Percentiles rank a stretch among this genome's conserved stretches.
phyloP scores from a whole-genome alignment of 108 stramenopile species.

The Cyclotella cryptica region DNA sequence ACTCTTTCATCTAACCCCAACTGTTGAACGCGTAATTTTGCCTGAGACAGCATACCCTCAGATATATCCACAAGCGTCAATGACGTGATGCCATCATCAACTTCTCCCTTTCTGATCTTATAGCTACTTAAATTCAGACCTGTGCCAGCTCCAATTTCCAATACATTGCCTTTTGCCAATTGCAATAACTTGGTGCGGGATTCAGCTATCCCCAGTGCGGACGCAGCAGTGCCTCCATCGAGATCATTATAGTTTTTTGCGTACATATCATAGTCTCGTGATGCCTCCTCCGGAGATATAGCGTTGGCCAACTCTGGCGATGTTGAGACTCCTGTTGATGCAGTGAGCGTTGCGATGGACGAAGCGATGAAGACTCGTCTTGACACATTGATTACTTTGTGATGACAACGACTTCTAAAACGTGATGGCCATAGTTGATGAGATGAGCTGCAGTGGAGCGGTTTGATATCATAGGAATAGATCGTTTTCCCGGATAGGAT shows the following conservation, averaged over 20 bases:
- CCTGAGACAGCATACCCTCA: constrained; percentile 78
- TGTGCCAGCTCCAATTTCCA: constrained; percentile 90
- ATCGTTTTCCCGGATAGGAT: too few species aligned
- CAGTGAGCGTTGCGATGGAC: constrained; percentile 1
- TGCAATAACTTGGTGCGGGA: constrained; percentile 66
- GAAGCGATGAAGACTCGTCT: constrained; percentile 9
- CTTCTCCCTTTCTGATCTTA: constrained; percentile 26
- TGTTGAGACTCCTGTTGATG: not conserved
- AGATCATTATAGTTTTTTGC: constrained; percentile 79
- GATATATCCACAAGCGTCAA: constrained; percentile 83
- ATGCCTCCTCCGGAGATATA: constrained; percentile 71
- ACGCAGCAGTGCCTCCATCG: constrained; percentile 77
- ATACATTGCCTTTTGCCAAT: constrained; percentile 69
- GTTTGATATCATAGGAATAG: too few species aligned
- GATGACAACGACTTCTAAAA: not conserved
- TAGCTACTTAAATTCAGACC: constrained; percentile 83
- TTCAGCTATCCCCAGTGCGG: constrained; percentile 73
- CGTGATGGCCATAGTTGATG: too few species aligned
- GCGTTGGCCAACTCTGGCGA: constrained; percentile 30
- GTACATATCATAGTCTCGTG: constrained; percentile 73
- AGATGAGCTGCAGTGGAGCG: too few species aligned
- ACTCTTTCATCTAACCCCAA: constrained; percentile 23
- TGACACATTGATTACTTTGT: not conserved
- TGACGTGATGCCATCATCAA: constrained; percentile 46
- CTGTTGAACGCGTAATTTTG: constrained; percentile 32